Evolutionary conservation across 768 basidiomycete genomes (phyloP).

Genomic region (Suillus americanus): DNA sequence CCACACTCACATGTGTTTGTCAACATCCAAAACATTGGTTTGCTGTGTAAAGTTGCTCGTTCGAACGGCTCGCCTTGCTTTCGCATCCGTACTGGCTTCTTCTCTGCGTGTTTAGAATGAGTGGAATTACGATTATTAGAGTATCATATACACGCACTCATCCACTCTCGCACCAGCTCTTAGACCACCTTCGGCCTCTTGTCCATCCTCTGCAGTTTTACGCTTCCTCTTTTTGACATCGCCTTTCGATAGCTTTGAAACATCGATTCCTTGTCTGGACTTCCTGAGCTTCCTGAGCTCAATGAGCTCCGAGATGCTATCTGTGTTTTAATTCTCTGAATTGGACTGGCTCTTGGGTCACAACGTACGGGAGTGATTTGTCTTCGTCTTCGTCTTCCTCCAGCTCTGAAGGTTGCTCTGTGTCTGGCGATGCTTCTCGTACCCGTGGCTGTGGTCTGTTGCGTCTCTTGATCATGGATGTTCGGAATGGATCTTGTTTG

Average conservation of each 20-base stretch:
- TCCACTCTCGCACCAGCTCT: constrained; percentile 45
- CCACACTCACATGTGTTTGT: constrained; percentile 89
- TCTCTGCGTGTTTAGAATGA: constrained; percentile 40
- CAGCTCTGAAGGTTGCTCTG: constrained; percentile 6
- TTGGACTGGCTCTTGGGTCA: neutral
- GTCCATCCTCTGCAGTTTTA: constrained; percentile 39
- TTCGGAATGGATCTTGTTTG: constrained; percentile 1
- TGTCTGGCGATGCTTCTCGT: constrained; percentile 45
- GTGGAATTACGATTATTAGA: neutral
- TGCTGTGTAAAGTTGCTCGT: constrained; percentile 96
- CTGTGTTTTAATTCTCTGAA: constrained; percentile 11
- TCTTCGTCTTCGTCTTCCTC: constrained; percentile 38
- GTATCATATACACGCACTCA: constrained; percentile 46
- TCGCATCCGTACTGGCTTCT: constrained; percentile 64
- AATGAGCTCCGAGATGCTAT: constrained; percentile 78
- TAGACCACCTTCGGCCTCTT: constrained; percentile 56
- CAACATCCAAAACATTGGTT: constrained; percentile 93
- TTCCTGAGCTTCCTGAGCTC: constrained; percentile 78
- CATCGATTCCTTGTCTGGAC: constrained; percentile 81
- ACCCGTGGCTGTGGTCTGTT: constrained; percentile 60
- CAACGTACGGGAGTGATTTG: constrained; percentile 50
- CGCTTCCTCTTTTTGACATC: constrained; percentile 74
- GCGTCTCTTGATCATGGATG: constrained; percentile 71
- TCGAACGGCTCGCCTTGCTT: constrained; percentile 71
- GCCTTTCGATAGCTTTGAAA: constrained; percentile 80